Evolutionary conservation across 176 grass and related monocot genomes (phyloP), one percentile per base, ranked within the genome.

Genomic region (Microstegium vimineum): DNA sequence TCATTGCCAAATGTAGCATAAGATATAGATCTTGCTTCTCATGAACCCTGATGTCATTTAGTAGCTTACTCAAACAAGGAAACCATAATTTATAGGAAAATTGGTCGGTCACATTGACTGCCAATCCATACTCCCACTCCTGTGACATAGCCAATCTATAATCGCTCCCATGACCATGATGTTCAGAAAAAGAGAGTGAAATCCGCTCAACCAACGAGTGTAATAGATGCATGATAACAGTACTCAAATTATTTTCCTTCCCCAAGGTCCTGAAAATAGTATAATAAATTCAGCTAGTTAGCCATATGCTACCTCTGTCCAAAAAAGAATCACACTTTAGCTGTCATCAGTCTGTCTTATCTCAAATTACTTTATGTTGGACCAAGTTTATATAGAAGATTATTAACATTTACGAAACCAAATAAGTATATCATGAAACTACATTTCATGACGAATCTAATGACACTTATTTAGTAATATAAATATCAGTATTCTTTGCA

Each of bases 1-100:
- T 47, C 79, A 95, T 75, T 47, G 85, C 84, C 60, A 95, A 85
- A 93, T 91, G 74, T 74, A 93, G 66, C 52, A 82, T 81, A 71
- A 27, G 75, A 79, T 86, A 76, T 33, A 82, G 74, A 60, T 33
- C 77, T 82, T 93, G 79, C 45, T 62, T 84, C 52, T 85, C 80
- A 70, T 90, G 84, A 33, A 77, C 52, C 79, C 83, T 86, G 45
- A 91, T 84, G 82, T 91, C 84, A 81, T 93, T 52, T 45, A 94
- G 79, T 72, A 98, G 66, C 61, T 90, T 98, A 80, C 86, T 88
- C 49, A 98, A 90, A 84, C 86, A 95, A 85, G 90, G 89, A 89
- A 98, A 90, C 95, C 95, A 98, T 71, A 93, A 80, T 80, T 86
- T 94, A 84, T 90, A 94, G 15, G 92, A 91, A 85, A 85, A 94